Evolutionary conservation across 1,284 basidiomycete genomes (phyloP), one percentile per base, ranked within the genome.

Genomic region (Ustilago nuda): DNA sequence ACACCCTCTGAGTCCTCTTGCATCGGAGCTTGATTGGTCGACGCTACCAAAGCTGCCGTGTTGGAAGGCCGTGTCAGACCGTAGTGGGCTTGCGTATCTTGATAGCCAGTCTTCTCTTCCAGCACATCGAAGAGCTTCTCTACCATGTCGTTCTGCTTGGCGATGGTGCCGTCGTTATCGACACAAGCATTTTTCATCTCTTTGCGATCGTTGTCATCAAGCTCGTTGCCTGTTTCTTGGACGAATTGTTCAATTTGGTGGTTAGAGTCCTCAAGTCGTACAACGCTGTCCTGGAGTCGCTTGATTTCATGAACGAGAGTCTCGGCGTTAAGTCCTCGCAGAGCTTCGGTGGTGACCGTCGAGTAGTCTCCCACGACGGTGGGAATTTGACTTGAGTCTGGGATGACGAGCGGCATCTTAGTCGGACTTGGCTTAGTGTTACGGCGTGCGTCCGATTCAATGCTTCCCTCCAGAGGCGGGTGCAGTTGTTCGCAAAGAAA

Each of bases 271-370:
- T 63, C 37, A 2, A 78, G 67, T 3, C 68, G 58, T 17, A 39
- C 23, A 33, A 74, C 65, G 50, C 71, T 78, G 36, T 71, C 60
- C 36, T 71, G 75, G 1, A 78, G 59, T 17, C 71, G 57, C 54
- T 66, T 64, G 75, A 74, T 78, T 48, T 78, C 75, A 46, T 71
- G 65, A 39, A 68, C 56, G 15, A 78, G 57, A 1, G 75, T 78
- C 13, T 71, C 71, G 15, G 75, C 50, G 23, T 63, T 74, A 52
- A 74, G 71, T 17, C 64, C 67, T 3, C 67, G 67, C 1, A 78
- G 56, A 0, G 71, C 71, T 50, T 74, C 64, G 30, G 59, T 65
- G 32, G 75, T 63, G 17, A 74, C 71, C 27, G 54, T 65, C 15
- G 64, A 56, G 19, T 73, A 65, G 61, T 74, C 71, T 58, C 65